These are phyloP conservation scores for Gossypium turneri DNA, from an alignment of 345 rosid species.

Conservation along the genomic window DNA sequence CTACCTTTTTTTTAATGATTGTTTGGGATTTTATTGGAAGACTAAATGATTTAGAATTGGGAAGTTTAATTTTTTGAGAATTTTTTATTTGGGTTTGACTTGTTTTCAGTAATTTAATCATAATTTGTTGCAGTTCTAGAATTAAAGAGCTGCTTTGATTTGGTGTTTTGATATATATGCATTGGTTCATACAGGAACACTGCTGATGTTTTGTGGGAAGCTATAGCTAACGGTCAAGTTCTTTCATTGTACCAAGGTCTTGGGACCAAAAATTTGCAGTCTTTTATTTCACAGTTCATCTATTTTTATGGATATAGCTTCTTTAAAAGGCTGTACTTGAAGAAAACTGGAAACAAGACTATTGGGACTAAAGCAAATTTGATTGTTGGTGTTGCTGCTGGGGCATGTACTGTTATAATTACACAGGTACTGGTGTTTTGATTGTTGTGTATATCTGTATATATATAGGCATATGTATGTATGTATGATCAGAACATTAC, in stretches of 20 bases:
- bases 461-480: too few species aligned
- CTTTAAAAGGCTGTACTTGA: conserved; percentile 70
- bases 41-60: neutral
- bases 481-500: neutral
- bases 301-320: conserved; percentile 84
- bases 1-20: neutral
- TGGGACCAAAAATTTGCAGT: conserved; percentile 72
- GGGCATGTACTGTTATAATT: conserved; percentile 69
- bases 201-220: conserved; percentile 74
- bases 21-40: neutral
- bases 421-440: conserved; percentile 15
- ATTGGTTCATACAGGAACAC: conserved; percentile 38
- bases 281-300: conserved; percentile 66
- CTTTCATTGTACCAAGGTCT: conserved; percentile 73
- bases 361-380: conserved; percentile 80
- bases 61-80: neutral
- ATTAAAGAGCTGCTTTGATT: too few species aligned
- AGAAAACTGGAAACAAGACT: conserved; percentile 63
- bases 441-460: neutral
- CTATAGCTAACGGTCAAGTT: conserved; percentile 47
- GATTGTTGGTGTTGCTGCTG: conserved; percentile 85
- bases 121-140: too few species aligned
- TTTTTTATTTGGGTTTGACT: neutral
- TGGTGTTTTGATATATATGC: neutral
- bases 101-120: too few species aligned